Base-by-base conservation (phyloP, 2,329 filamentous ascomycete genomes). In the Phialophora tarda region DNA sequence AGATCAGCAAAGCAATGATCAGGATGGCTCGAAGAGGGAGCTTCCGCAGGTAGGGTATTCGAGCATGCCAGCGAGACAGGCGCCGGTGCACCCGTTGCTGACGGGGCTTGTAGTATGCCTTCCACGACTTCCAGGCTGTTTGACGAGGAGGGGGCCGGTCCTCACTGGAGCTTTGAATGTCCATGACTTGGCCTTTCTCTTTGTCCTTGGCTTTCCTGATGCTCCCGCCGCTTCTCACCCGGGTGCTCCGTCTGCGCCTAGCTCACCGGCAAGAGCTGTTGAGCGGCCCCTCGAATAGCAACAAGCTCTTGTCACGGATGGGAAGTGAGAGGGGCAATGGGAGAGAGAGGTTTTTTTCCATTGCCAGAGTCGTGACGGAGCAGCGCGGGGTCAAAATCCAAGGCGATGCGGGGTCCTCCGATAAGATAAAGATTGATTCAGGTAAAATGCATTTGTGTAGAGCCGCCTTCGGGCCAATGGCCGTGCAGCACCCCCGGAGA, bases 1-100 rank as follows among this genome's bases (percentile, higher is more conserved):
- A 57, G 1, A 83, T 79, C 48, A 89, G 76, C 0, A 84, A 76
- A 1, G 82, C 55, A 30, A 89, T 87, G 32, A 88, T 86, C 1
- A 82, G 83, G 47, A 89, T 78, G 0, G 84, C 86, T 1, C 82
- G 76, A 4, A 87, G 81, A 0, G 86, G 87, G 3, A 89, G 79
- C 64, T 81, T 84, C 34, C 82, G 79, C 12, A 89, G 74, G 8
- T 83, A 84, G 0, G 86, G 86, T 26, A 86, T 78, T 4, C 81
- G 80, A n/a, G 24, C 58, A 51, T 71, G 69, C 7, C 65, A 21
- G 23, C 41, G 30, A 12, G 64, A 65, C 12, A 71, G 60, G 8
- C 61, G 68, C 2, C 23, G 32, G 28, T 66, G 61, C 3, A 64
- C 23, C 24, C 48, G 34, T 7, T 48, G 38, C 17, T 34, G 57